These are phyloP conservation scores for Penicillium desertorum DNA, from an alignment of 495 filamentous ascomycete genomes.

Conservation along the genomic window DNA sequence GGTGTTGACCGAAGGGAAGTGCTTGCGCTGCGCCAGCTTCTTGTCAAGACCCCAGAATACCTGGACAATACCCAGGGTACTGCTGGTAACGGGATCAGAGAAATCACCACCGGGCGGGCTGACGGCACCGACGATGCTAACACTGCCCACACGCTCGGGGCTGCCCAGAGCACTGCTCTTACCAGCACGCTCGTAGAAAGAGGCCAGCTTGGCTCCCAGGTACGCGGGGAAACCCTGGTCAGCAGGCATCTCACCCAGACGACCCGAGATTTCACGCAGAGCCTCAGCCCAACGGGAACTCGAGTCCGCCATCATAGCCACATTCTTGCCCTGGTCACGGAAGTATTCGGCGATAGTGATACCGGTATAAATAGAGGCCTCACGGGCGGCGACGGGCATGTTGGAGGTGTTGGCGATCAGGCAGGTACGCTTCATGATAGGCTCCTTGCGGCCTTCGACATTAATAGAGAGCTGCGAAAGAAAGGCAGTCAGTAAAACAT, in stretches of 20 bases:
- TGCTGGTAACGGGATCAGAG: conserved; percentile 94
- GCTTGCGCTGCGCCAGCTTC: conserved; percentile 97
- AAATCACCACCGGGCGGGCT: conserved; percentile 98
- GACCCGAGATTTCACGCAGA: conserved; percentile 97
- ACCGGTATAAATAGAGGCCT: conserved; percentile 98
- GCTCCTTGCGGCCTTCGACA: conserved; percentile 87
- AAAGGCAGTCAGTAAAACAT: background rate
- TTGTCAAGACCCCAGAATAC: conserved; percentile 99
- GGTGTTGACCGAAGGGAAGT: conserved; percentile 99
- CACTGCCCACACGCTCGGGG: conserved; percentile 82
- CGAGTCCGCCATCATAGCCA: conserved; percentile 99
- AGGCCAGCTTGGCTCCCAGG: conserved; percentile 91
- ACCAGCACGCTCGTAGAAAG: conserved; percentile 98
- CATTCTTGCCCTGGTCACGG: conserved; percentile 95
- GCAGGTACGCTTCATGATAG: conserved; percentile 99
- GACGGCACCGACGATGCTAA: conserved; percentile 97
- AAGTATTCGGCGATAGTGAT: conserved; percentile 99
- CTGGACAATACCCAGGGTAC: conserved; percentile 95
- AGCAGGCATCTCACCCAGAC: conserved; percentile 98
- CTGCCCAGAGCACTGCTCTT: conserved; percentile 82
- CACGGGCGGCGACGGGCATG: conserved; percentile 98
- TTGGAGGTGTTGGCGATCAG: conserved; percentile 99
- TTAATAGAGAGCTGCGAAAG: conserved; percentile 73
- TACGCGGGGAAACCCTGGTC: conserved; percentile 99
- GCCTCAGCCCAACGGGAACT: conserved; percentile 98